A percentile compares a stretch with the other conserved stretches of the same genome.
Conservation (phyloP, 164 flowering plant species). For the Taxillus chinensis region DNA sequence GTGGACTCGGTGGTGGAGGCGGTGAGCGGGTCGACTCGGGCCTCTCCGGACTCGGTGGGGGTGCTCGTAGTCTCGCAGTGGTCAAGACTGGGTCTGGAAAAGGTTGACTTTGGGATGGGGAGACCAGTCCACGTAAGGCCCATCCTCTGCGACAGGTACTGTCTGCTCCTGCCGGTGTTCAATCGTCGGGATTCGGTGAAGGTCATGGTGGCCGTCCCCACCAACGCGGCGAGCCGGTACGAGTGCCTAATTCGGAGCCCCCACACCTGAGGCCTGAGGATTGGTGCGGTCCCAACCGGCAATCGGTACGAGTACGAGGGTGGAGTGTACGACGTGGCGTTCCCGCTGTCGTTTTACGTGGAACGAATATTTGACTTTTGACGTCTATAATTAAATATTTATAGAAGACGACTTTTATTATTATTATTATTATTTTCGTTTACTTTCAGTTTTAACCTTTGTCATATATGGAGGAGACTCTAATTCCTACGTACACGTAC, state of each 20-base stretch:
- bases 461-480: too few species aligned
- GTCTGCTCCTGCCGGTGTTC: constrained; percentile 46
- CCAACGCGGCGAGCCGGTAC: constrained; percentile 30
- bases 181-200: constrained; percentile 37
- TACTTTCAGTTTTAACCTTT: too few species aligned
- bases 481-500: too few species aligned
- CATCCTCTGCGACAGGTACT: constrained; percentile 40
- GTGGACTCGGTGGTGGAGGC: constrained; percentile 34
- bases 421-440: background rate
- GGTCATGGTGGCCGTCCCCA: constrained; percentile 62
- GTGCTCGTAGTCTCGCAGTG: constrained; percentile 63
- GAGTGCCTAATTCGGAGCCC: constrained; percentile 23
- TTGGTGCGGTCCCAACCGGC: background rate
- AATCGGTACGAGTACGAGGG: constrained; percentile 2
- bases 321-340: background rate
- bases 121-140: constrained; percentile 52
- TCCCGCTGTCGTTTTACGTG: background rate
- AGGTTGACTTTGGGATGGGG: constrained; percentile 70
- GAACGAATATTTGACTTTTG: background rate
- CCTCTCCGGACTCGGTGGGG: constrained; percentile 55
- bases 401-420: background rate
- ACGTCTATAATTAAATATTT: too few species aligned
- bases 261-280: constrained; percentile 4
- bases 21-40: constrained; percentile 25
- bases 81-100: constrained; percentile 65